A percentile compares a stretch with the other conserved stretches of the same genome.
Evolutionary conservation across 805 yeast genomes (phyloP).

Genomic region (Nakazawaea molendinolei): DNA sequence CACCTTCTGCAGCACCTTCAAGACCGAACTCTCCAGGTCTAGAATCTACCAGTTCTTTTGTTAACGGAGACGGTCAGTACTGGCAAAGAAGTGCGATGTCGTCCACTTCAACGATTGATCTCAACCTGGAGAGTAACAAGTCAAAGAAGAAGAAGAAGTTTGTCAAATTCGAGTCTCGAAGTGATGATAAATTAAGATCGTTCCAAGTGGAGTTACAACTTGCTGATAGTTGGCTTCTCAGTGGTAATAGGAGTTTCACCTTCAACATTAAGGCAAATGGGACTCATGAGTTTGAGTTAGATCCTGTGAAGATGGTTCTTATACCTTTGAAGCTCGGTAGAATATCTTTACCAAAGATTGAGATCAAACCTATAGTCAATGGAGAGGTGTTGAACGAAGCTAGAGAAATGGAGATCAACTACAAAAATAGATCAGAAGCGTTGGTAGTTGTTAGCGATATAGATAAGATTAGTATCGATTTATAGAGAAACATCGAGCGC

Average conservation of each 20-base stretch:
- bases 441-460: slow-evolving; percentile 66
- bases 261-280: slow-evolving; percentile 30
- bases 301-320: slow-evolving; percentile 36
- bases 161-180: slow-evolving; percentile 22
- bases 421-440: slow-evolving; percentile 62
- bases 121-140: slow-evolving; percentile 1
- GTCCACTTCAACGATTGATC: slow-evolving; percentile 10
- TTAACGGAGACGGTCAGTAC: slow-evolving; percentile 4
- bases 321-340: slow-evolving; percentile 78
- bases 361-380: slow-evolving; percentile 28
- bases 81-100: slow-evolving; percentile 1
- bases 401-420: slow-evolving; percentile 50
- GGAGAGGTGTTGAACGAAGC: slow-evolving; percentile 24
- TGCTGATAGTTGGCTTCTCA: slow-evolving; percentile 72
- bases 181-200: not conserved
- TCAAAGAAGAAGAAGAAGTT: slow-evolving; percentile 18
- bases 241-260: slow-evolving; percentile 57
- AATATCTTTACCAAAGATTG: slow-evolving; percentile 57
- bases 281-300: slow-evolving; percentile 2
- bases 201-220: slow-evolving; percentile 19
- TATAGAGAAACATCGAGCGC: slow-evolving; percentile 35
- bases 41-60: slow-evolving; percentile 3
- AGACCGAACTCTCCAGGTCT: slow-evolving; percentile 11
- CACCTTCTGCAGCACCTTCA: slow-evolving; percentile 7
- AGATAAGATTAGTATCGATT: slow-evolving; percentile 54